Percentiles rank a stretch among this genome's conserved stretches.
Conservation (phyloP, 352 stramenopile species). For the Albugo laibachii region DNA sequence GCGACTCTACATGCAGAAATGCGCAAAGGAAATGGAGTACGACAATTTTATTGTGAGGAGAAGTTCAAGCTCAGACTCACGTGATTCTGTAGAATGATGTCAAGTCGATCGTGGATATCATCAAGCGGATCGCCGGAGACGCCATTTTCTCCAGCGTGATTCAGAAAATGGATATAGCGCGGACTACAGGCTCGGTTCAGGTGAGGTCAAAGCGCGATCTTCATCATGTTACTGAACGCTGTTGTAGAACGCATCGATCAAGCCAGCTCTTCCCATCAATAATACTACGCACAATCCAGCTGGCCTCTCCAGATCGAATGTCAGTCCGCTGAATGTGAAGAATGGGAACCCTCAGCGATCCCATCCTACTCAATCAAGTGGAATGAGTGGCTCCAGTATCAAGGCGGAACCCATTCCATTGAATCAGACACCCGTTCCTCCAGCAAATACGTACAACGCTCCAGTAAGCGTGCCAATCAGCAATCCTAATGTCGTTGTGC, state of each 20-base stretch:
- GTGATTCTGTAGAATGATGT: conserved; percentile 38
- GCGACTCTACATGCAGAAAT: conserved; percentile 62
- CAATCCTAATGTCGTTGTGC: not conserved
- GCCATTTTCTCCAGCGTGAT: conserved; percentile 62
- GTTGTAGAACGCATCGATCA: conserved; percentile 3
- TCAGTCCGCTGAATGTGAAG: conserved; percentile 1
- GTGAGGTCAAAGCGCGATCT: not conserved
- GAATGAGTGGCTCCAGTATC: not conserved
- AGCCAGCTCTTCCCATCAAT: not conserved
- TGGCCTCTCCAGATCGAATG: not conserved
- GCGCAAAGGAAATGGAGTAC: conserved; percentile 49
- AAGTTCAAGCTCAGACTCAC: not conserved
- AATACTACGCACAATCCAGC: not conserved
- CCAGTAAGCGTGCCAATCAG: not conserved
- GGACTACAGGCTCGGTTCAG: conserved; percentile 19
- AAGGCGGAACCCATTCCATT: not conserved
- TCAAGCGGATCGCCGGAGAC: conserved; percentile 68
- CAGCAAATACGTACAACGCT: not conserved
- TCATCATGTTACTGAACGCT: not conserved
- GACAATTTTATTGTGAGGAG: not conserved
- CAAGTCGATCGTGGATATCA: conserved; percentile 75
- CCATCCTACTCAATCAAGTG: too few relatives aligned
- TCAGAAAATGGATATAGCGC: conserved; percentile 63
- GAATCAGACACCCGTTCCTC: not conserved
- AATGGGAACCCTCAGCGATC: too few relatives aligned